Evolutionary conservation across 371 early-diverging fungal genomes (phyloP), one percentile per base, ranked within the genome.

Genomic region (Syncephalastrum contaminatum): DNA sequence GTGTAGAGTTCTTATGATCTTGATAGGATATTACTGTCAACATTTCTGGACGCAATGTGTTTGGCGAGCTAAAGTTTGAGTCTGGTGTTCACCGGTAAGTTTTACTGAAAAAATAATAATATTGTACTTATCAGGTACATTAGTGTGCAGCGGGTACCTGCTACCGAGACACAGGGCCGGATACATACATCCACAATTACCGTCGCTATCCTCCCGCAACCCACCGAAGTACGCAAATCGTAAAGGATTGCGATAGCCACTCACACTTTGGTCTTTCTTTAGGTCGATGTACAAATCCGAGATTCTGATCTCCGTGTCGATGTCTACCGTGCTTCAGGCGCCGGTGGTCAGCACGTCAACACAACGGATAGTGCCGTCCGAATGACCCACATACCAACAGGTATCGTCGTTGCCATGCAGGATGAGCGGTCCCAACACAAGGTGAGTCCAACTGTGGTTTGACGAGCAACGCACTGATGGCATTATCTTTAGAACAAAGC

Each of bases 291-390:
- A 18, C 83, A 84, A 44, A 79, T 93, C 36, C 63, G 74, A 4
- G 89, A 89, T 18, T 63, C 72, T 0, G 93, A 93, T 60, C 68
- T 93, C 2, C 77, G 86, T 2, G 81, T 93, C 40, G 94, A 93
- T 47, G 81, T 86, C 13, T 92, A 84, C 62, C 70, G 93, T 1
- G 87, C 93, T 14, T 85, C 86, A 4, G 94, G 94, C 19, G 84
- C 89, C 6, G 94, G 94, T 30, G 94, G 94, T 3, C 93, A 93
- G 72, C 94, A 95, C 64, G 97, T 97, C 22, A 97, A 97, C 58
- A 96, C 91, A 5, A 97, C 98, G 0, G 97, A 97, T 56, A 90
- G 90, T 62, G 98, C 98, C 0, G 96, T 97, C 16, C 82, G 97
- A 18, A 84, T 97, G 16, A 94, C 93, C 4, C 97, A 97, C 76